A percentile compares a stretch with the other conserved stretches of the same genome.
phyloP scores from a whole-genome alignment of 1,284 basidiomycete genomes.

The Tilletia caries region DNA sequence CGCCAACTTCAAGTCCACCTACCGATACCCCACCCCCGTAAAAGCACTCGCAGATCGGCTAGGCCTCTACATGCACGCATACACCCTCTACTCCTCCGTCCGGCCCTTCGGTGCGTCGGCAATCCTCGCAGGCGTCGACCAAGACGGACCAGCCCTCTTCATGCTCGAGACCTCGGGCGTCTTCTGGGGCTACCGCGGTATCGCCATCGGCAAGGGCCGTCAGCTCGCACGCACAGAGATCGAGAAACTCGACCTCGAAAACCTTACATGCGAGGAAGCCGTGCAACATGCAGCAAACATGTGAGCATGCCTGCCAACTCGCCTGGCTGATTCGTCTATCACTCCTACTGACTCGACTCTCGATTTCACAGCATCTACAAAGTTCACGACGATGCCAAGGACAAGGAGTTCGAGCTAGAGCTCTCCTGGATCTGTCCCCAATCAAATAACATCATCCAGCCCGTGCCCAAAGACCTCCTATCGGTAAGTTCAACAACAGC shows the following conservation, averaged over 20 bases:
- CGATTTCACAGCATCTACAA: constrained; percentile 77
- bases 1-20: constrained; percentile 69
- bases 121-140: constrained; percentile 84
- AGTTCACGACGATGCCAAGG: constrained; percentile 94
- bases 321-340: neutral
- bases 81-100: constrained; percentile 96
- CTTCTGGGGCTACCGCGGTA: constrained; percentile 64
- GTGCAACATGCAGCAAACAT: constrained; percentile 50
- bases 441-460: constrained; percentile 72
- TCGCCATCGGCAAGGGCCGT: constrained; percentile 88
- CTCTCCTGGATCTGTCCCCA: constrained; percentile 93
- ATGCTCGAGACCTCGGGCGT: constrained; percentile 94
- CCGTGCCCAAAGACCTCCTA: constrained; percentile 78
- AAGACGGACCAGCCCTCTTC: constrained; percentile 73
- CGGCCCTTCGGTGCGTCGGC: constrained; percentile 94
- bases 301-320: constrained; percentile 21
- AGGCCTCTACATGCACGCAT: constrained; percentile 85
- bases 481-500: no score
- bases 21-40: constrained; percentile 72
- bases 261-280: constrained; percentile 62
- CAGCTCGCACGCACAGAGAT: constrained; percentile 97
- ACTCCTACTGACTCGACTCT: no score
- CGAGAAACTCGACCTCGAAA: constrained; percentile 84
- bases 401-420: constrained; percentile 97
- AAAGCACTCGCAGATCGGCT: constrained; percentile 82